A percentile compares a stretch with the other conserved stretches of the same genome.
Conservation (phyloP, 2,329 filamentous ascomycete species). For the Penicillium corylophilum region DNA sequence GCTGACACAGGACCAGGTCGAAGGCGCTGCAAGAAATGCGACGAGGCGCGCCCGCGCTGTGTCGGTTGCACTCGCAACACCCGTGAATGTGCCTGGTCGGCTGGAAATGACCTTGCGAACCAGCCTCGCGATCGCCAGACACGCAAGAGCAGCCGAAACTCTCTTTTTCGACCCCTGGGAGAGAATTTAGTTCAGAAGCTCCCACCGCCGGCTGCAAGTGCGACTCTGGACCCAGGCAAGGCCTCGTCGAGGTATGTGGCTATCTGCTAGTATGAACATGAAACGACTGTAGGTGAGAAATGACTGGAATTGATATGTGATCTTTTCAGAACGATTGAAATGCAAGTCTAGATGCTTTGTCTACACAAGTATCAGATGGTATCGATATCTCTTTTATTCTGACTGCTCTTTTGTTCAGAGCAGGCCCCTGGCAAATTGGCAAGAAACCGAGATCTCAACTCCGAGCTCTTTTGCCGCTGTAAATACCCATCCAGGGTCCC, state of each 20-base stretch:
- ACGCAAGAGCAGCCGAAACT: background rate
- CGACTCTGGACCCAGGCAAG: too few relatives aligned
- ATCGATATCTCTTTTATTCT: background rate
- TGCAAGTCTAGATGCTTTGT: background rate
- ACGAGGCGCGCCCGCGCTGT: constrained; percentile 15
- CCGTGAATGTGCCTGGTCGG: background rate
- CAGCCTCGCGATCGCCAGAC: background rate
- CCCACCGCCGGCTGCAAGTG: constrained; percentile 1
- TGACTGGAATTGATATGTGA: background rate
- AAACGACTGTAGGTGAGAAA: background rate
- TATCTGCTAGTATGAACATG: background rate
- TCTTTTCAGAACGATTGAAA: background rate
- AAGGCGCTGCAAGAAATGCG: constrained; percentile 19
- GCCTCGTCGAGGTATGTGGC: too few relatives aligned
- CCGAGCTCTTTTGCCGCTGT: constrained; percentile 51
- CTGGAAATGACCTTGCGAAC: background rate
- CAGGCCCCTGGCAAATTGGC: constrained; percentile 43
- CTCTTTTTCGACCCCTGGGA: background rate
- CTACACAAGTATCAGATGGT: background rate
- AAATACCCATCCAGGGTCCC: constrained; percentile 57
- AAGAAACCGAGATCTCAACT: constrained; percentile 50
- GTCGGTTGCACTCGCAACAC: constrained; percentile 12
- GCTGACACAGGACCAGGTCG: constrained; percentile 3
- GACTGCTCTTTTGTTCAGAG: background rate
- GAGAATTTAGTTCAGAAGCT: background rate